phyloP scores from a whole-genome alignment of 495 filamentous ascomycete genomes.

The Daldinia bambusicola region DNA sequence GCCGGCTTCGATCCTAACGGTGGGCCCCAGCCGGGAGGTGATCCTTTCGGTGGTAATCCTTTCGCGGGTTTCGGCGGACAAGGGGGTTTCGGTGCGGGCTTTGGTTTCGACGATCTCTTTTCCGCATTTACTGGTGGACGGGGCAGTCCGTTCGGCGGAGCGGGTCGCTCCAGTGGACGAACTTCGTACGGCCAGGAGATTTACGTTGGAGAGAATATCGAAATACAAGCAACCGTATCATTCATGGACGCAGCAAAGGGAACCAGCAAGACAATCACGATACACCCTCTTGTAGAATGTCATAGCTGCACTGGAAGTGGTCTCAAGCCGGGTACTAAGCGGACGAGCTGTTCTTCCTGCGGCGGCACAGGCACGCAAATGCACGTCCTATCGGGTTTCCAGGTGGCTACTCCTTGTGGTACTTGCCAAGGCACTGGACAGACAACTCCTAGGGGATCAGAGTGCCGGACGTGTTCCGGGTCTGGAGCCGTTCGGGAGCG shows the following conservation, averaged over 20 bases:
- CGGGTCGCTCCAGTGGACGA: conserved; percentile 60
- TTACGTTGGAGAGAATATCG: conserved; percentile 89
- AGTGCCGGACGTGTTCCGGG: conserved; percentile 81
- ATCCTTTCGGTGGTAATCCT: conserved; percentile 64
- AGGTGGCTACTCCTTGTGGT: conserved; percentile 90
- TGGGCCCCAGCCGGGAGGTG: conserved; percentile 75
- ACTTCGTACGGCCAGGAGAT: conserved; percentile 78
- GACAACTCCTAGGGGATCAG: conserved; percentile 75
- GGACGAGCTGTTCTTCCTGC: conserved; percentile 79
- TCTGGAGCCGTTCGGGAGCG: conserved; percentile 80
- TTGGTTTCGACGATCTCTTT: conserved; percentile 96
- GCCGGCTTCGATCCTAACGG: conserved; percentile 85
- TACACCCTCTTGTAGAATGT: conserved; percentile 81
- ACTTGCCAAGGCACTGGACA: conserved; percentile 80
- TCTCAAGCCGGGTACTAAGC: conserved; percentile 80
- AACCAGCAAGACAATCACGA: conserved; percentile 76
- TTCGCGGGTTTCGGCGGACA: conserved; percentile 69
- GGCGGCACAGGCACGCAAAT: conserved; percentile 87
- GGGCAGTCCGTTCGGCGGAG: conserved; percentile 64
- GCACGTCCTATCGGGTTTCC: conserved; percentile 91
- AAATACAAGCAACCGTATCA: conserved; percentile 88
- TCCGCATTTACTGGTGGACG: conserved; percentile 80
- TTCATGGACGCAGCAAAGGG: conserved; percentile 98
- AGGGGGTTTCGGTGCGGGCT: conserved; percentile 77
- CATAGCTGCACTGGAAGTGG: conserved; percentile 84